These are phyloP conservation scores for Hyaloscypha hepaticicola DNA, from an alignment of 495 filamentous ascomycete genomes.

Conservation along the genomic window DNA sequence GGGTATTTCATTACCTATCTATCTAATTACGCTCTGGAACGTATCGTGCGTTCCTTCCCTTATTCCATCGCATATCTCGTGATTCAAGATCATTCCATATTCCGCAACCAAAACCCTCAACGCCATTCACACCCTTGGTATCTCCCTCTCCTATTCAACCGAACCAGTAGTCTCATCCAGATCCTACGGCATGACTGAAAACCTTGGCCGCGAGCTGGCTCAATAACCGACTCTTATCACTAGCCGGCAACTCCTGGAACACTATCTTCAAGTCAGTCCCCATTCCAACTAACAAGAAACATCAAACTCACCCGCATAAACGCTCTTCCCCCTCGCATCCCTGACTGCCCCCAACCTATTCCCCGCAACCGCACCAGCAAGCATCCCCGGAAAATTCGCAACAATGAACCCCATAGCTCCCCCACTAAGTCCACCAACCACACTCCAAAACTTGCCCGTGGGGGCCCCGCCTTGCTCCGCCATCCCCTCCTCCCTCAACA, in stretches of 20 bases:
- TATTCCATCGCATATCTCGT: too few species aligned
- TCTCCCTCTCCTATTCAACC: neutral
- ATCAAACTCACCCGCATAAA: slow-evolving; percentile 61
- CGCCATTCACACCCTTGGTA: neutral
- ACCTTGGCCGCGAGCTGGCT: slow-evolving; percentile 73
- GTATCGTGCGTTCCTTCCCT: neutral
- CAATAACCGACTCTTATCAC: slow-evolving; percentile 73
- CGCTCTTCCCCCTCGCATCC: slow-evolving; percentile 90
- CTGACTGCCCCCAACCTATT: slow-evolving; percentile 85
- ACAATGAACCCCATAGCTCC: slow-evolving; percentile 93
- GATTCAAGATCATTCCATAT: neutral
- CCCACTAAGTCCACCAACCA: slow-evolving; percentile 83
- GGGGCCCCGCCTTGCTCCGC: slow-evolving; percentile 57
- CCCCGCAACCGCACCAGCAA: slow-evolving; percentile 91
- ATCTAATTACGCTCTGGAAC: neutral
- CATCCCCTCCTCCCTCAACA: slow-evolving; percentile 91
- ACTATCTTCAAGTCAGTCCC: slow-evolving; percentile 4
- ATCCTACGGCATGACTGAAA: slow-evolving; percentile 50
- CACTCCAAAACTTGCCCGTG: slow-evolving; percentile 78
- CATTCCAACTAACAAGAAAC: neutral
- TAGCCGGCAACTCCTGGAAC: slow-evolving; percentile 79
- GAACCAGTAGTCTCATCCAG: neutral
- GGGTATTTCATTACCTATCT: neutral
- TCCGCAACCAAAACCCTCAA: neutral
- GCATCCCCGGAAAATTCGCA: slow-evolving; percentile 81